phyloP scores from a whole-genome alignment of 164 flowering plant genomes.

The Vitis rupestris region DNA sequence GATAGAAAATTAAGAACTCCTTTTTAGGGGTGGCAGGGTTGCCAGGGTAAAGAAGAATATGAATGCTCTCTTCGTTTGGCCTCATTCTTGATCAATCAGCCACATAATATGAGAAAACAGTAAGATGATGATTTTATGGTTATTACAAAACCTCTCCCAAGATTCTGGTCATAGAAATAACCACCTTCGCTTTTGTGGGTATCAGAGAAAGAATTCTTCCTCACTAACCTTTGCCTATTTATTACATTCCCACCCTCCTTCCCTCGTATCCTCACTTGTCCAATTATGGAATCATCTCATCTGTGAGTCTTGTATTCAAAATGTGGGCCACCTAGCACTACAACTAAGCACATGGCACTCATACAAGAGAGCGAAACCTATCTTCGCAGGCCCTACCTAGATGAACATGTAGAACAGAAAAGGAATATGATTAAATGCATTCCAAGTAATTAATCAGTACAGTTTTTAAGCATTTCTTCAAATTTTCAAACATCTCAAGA shows the following conservation, averaged over 20 bases:
- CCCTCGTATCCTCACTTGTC: no score
- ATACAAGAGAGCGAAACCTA: neutral
- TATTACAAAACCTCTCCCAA: no score
- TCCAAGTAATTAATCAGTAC: neutral
- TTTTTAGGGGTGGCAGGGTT: no score
- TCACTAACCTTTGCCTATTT: neutral
- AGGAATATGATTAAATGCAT: neutral
- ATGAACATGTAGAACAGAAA: neutral
- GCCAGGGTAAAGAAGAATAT: no score
- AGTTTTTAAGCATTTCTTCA: neutral
- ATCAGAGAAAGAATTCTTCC: neutral
- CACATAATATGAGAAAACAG: neutral
- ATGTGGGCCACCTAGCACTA: neutral
- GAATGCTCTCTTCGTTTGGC: neutral
- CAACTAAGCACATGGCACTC: neutral
- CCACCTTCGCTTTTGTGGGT: neutral
- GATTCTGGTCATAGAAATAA: no score
- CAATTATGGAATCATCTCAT: no score
- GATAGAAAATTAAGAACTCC: no score
- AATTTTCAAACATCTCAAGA: neutral
- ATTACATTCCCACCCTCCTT: no score
- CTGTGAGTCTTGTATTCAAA: no score
- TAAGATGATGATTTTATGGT: no score
- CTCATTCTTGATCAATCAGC: neutral
- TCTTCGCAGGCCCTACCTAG: neutral